Conservation (phyloP, 139 green algal species). For the Chlorella vulgaris region DNA sequence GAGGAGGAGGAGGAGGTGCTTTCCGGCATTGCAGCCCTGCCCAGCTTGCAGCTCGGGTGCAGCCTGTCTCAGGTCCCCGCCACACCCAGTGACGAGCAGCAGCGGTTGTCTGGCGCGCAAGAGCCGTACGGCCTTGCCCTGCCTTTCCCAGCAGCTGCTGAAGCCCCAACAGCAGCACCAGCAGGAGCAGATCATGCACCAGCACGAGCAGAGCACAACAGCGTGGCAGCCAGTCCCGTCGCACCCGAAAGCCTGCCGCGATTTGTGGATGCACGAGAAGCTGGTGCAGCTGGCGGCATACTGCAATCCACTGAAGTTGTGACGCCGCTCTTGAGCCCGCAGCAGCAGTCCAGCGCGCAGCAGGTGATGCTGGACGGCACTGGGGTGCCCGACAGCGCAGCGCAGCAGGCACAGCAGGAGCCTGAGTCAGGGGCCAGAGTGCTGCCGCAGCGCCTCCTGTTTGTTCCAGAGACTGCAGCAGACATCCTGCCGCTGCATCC, state of each 20-base stretch:
- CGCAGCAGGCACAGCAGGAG: neutral
- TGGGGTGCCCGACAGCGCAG: neutral
- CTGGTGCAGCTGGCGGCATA: neutral
- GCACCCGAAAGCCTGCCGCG: no score
- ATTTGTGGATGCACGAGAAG: no score
- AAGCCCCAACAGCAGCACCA: neutral
- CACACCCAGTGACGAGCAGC: slow-evolving; percentile 6
- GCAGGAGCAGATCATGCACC: no score
- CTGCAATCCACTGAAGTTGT: neutral
- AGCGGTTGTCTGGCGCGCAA: neutral
- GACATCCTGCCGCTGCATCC: neutral
- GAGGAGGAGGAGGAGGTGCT: neutral
- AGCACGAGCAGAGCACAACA: no score
- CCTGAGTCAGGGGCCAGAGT: no score
- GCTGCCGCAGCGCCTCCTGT: slow-evolving; percentile 1
- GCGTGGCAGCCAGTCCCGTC: no score
- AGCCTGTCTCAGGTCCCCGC: slow-evolving; percentile 2
- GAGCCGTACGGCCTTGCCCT: neutral
- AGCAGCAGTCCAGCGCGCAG: neutral
- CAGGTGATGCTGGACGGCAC: neutral
- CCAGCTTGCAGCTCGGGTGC: neutral
- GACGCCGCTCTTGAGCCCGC: slow-evolving; percentile 1
- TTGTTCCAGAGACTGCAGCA: slow-evolving; percentile 11
- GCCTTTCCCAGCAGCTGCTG: neutral
- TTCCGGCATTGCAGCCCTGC: slow-evolving; percentile 5